Evolutionary conservation across 2,329 filamentous ascomycete genomes (phyloP).

Genomic region (Microdochium bolleyi): DNA sequence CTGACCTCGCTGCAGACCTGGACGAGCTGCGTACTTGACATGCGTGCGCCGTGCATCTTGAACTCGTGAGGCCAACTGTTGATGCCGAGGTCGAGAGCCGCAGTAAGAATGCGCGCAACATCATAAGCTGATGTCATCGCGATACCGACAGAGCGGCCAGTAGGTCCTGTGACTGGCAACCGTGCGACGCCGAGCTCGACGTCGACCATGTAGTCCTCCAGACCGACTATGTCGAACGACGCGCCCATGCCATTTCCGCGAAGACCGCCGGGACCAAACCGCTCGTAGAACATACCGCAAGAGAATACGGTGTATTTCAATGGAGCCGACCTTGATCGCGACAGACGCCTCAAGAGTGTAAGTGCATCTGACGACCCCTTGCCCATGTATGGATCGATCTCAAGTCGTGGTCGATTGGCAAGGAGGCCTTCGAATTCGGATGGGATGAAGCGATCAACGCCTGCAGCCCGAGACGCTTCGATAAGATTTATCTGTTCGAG

Average conservation of each 20-base stretch:
- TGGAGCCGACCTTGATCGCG: conserved; percentile 29
- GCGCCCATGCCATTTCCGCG: conserved; percentile 48
- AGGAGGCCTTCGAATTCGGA: conserved; percentile 68
- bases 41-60: conserved; percentile 58
- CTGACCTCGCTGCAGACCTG: conserved; percentile 37
- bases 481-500: conserved; percentile 62
- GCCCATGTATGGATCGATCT: conserved; percentile 48
- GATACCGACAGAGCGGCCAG: conserved; percentile 43
- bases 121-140: conserved; percentile 65
- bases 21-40: conserved; percentile 53
- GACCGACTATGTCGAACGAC: conserved; percentile 41
- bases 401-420: conserved; percentile 35
- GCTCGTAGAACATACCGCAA: conserved; percentile 69
- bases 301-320: conserved; percentile 66
- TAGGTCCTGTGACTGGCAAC: conserved; percentile 46
- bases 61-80: conserved; percentile 61
- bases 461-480: conserved; percentile 56
- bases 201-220: conserved; percentile 61
- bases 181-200: conserved; percentile 49
- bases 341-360: conserved; percentile 45
- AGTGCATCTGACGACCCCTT: conserved; percentile 50
- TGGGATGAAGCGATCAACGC: conserved; percentile 63
- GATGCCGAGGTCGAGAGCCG: conserved; percentile 55
- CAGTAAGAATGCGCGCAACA: conserved; percentile 61
- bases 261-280: conserved; percentile 63